Percentiles rank a stretch among this genome's conserved stretches.
Evolutionary conservation across 345 rosid genomes (phyloP).

Genomic region (Hypericum perforatum): DNA sequence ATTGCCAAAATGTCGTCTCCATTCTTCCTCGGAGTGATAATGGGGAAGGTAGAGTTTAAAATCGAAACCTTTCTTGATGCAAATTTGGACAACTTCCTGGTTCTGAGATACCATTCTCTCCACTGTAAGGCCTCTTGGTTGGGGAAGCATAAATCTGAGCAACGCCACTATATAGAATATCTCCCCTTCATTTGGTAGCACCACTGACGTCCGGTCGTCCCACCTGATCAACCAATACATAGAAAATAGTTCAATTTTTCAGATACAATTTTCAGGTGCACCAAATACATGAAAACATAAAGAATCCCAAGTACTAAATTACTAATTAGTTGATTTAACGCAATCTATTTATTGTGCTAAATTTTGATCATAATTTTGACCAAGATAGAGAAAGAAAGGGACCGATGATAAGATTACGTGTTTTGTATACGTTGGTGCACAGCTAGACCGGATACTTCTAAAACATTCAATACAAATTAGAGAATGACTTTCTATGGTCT

Average conservation of each 20-base stretch:
- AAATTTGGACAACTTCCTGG: slow-evolving; percentile 45
- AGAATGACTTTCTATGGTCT: too few species aligned
- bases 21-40: slow-evolving; percentile 60
- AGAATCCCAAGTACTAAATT: too few species aligned
- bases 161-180: slow-evolving; percentile 80
- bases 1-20: slow-evolving; percentile 75
- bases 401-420: slow-evolving; percentile 3
- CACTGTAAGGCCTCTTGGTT: slow-evolving; percentile 23
- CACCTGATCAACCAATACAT: slow-evolving; percentile 32
- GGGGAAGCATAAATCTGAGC: slow-evolving; percentile 49
- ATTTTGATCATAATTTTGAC: neutral
- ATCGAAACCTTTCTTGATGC: slow-evolving; percentile 43
- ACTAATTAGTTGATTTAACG: too few species aligned
- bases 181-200: slow-evolving; percentile 54
- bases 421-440: too few species aligned
- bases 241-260: neutral
- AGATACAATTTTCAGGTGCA: too few species aligned
- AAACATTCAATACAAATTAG: too few species aligned
- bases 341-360: too few species aligned
- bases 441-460: too few species aligned
- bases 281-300: too few species aligned
- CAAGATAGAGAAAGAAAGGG: neutral
- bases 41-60: slow-evolving; percentile 84
- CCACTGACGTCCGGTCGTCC: slow-evolving; percentile 61
- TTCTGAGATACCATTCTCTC: slow-evolving; percentile 55